Evolutionary conservation across 2,329 filamentous ascomycete genomes (phyloP).

Genomic region (Aspergillus amoenus): DNA sequence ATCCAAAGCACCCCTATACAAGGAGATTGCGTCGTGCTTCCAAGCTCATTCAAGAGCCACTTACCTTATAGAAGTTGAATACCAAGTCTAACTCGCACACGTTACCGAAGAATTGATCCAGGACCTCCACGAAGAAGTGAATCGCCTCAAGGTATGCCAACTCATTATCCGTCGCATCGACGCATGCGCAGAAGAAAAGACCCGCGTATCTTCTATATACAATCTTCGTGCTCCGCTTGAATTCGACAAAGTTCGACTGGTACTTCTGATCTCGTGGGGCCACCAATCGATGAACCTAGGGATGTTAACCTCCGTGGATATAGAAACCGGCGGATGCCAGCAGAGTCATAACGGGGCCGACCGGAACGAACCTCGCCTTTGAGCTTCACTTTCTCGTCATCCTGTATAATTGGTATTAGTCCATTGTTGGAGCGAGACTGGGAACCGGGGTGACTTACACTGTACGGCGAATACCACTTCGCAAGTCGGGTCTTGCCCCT

Average conservation of each 20-base stretch:
- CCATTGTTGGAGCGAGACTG: neutral
- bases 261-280: slow-evolving; percentile 98
- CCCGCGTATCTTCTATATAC: slow-evolving; percentile 97
- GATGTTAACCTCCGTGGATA: slow-evolving; percentile 6
- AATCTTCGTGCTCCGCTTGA: slow-evolving; percentile 72
- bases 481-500: slow-evolving; percentile 98
- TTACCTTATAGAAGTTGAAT: slow-evolving; percentile 69
- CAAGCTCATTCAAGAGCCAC: slow-evolving; percentile 19
- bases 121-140: slow-evolving; percentile 98
- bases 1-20: neutral
- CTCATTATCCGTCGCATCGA: slow-evolving; percentile 99
- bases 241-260: slow-evolving; percentile 98
- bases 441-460: slow-evolving; percentile 48
- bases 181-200: slow-evolving; percentile 98
- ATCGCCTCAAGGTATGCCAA: slow-evolving; percentile 95
- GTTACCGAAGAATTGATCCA: slow-evolving; percentile 98
- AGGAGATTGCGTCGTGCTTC: no score
- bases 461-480: slow-evolving; percentile 99
- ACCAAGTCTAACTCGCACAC: slow-evolving; percentile 95
- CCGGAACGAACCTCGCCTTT: slow-evolving; percentile 77
- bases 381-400: slow-evolving; percentile 98
- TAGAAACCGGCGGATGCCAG: neutral
- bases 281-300: slow-evolving; percentile 89
- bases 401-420: slow-evolving; percentile 44
- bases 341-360: neutral